These are phyloP conservation scores for Torrubiellomyces zombiae DNA, from an alignment of 2,329 filamentous ascomycete genomes.

Conservation along the genomic window DNA sequence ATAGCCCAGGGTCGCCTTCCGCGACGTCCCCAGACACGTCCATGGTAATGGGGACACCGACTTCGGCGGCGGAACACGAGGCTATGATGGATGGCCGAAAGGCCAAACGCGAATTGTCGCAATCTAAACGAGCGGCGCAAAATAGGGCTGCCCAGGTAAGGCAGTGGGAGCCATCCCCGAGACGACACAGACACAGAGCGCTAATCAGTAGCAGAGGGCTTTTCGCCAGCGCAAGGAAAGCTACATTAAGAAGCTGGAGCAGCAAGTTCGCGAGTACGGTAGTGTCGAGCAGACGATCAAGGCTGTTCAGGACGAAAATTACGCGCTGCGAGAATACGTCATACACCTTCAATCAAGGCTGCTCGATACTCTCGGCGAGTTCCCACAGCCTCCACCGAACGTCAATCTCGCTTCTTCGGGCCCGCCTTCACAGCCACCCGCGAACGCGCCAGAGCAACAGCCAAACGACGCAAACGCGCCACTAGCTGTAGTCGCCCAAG, in stretches of 20 bases:
- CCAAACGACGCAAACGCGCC: slow-evolving; percentile 17
- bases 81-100: slow-evolving; percentile 43
- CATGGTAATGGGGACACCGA: slow-evolving; percentile 16
- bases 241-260: slow-evolving; percentile 94
- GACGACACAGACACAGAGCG: background rate
- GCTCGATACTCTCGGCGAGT: slow-evolving; percentile 67
- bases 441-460: slow-evolving; percentile 10
- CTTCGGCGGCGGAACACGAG: slow-evolving; percentile 10
- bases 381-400: slow-evolving; percentile 67
- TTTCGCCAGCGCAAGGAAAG: slow-evolving; percentile 96
- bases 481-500: slow-evolving; percentile 34
- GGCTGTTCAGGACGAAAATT: slow-evolving; percentile 74
- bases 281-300: slow-evolving; percentile 65
- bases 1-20: slow-evolving; percentile 13
- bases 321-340: slow-evolving; percentile 80
- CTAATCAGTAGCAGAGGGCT: slow-evolving; percentile 67
- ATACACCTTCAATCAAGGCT: slow-evolving; percentile 77
- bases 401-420: slow-evolving; percentile 42
- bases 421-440: slow-evolving; percentile 9
- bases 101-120: slow-evolving; percentile 80
- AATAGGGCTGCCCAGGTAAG: slow-evolving; percentile 95
- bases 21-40: slow-evolving; percentile 11
- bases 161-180: background rate
- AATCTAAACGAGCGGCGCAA: slow-evolving; percentile 89
- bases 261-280: slow-evolving; percentile 70